A percentile compares a stretch with the other conserved stretches of the same genome.
Evolutionary conservation across 2,329 filamentous ascomycete species (phyloP).

Genomic region (Beauveria caledonica): DNA sequence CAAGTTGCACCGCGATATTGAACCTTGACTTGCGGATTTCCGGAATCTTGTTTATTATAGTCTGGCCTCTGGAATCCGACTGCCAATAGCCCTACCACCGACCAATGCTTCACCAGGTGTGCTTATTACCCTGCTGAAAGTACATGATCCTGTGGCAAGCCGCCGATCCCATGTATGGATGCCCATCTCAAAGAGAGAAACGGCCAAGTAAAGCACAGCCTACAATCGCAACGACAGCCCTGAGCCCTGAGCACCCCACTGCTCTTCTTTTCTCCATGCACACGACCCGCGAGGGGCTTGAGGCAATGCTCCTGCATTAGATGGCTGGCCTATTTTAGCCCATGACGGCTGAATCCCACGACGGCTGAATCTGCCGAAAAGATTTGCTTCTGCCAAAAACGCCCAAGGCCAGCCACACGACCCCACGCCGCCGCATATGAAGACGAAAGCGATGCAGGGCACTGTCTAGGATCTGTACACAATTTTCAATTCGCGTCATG

Average conservation of each 20-base stretch:
- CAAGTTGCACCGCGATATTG: too few species aligned
- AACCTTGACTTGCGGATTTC: too few species aligned
- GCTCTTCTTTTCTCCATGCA: not conserved
- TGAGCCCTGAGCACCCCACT: not conserved
- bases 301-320: slow-evolving; percentile 1
- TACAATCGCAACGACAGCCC: not conserved
- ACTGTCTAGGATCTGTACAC: not conserved
- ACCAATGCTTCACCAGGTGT: not conserved
- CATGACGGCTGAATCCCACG: not conserved
- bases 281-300: not conserved
- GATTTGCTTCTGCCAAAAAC: not conserved
- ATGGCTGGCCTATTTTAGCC: not conserved
- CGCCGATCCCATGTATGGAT: not conserved
- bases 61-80: not conserved
- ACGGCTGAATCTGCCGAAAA: too few species aligned
- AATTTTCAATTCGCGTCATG: too few species aligned
- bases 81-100: not conserved
- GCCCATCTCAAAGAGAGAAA: not conserved
- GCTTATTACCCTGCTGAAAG: not conserved
- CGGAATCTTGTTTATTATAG: not conserved
- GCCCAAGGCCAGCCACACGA: not conserved
- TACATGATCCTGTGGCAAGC: not conserved
- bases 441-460: not conserved
- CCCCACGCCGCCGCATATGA: not conserved
- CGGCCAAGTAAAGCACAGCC: too few species aligned